Evolutionary conservation across 2,329 filamentous ascomycete genomes (phyloP).

Genomic region (Bipolaris cookei): DNA sequence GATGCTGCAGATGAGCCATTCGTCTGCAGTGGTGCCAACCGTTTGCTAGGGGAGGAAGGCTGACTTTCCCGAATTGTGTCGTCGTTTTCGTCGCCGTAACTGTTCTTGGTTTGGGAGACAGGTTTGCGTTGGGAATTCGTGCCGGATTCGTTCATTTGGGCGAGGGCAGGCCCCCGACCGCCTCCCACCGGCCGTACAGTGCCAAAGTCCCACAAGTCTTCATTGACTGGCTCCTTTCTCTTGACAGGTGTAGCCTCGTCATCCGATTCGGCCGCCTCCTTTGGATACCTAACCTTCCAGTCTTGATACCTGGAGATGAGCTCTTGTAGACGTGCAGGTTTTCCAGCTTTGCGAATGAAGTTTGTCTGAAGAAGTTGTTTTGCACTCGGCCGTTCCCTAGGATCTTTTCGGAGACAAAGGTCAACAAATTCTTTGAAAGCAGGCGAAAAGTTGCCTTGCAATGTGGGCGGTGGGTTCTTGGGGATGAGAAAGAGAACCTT

Average conservation of each 20-base stretch:
- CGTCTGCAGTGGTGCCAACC: conserved; percentile 36
- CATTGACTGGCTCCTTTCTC: conserved; percentile 61
- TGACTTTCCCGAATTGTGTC: conserved; percentile 45
- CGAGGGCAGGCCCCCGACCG: conserved; percentile 62
- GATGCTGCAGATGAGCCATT: conserved; percentile 49
- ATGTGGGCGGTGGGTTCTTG: conserved; percentile 84
- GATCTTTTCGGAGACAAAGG: conserved; percentile 84
- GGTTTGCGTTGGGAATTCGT: conserved; percentile 67
- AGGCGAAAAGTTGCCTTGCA: conserved; percentile 60
- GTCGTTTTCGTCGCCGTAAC: conserved; percentile 47
- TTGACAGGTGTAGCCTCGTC: conserved; percentile 47
- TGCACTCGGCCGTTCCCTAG: conserved; percentile 84
- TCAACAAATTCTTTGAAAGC: conserved; percentile 60
- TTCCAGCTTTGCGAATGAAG: conserved; percentile 90
- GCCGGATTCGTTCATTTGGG: conserved; percentile 79
- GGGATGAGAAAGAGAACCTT: conserved; percentile 96
- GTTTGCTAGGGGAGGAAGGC: conserved; percentile 54
- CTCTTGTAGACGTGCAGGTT: conserved; percentile 95
- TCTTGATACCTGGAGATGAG: conserved; percentile 88
- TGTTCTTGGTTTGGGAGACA: conserved; percentile 34
- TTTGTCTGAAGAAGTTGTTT: conserved; percentile 87
- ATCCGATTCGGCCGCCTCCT: conserved; percentile 62
- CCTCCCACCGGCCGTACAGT: conserved; percentile 77
- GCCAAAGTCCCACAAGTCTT: conserved; percentile 98
- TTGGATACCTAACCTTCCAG: conserved; percentile 83